Conservation (phyloP, 192 early-diverging fungal species). For the Radiomyces spectabilis region DNA sequence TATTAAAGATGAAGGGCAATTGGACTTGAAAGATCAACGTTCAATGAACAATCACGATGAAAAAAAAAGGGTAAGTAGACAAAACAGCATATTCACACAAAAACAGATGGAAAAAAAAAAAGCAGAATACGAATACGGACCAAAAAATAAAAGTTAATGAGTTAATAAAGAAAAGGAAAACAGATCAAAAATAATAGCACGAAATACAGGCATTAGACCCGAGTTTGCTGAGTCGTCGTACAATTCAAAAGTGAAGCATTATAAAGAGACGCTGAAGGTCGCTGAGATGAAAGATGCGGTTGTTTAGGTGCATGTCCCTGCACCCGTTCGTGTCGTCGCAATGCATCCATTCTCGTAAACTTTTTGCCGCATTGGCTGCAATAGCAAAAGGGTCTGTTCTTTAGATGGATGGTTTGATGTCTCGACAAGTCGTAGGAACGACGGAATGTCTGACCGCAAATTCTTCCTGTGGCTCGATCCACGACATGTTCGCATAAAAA, state of each 20-base stretch:
- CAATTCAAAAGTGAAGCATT: not conserved
- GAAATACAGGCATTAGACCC: not conserved
- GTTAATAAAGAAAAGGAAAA: not conserved
- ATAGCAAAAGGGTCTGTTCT: slow-evolving; percentile 24
- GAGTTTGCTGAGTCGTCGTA: not conserved
- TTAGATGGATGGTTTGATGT: slow-evolving; percentile 27
- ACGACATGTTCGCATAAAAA: slow-evolving; percentile 21
- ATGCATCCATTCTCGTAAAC: slow-evolving; percentile 32
- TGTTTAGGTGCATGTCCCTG: slow-evolving; percentile 25
- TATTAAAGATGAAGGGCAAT: too few species aligned
- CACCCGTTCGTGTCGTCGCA: slow-evolving; percentile 24
- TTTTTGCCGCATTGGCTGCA: slow-evolving; percentile 29
- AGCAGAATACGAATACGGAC: not conserved
- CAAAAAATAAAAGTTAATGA: not conserved
- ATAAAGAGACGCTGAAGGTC: not conserved
- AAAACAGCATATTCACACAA: not conserved
- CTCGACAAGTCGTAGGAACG: slow-evolving; percentile 29
- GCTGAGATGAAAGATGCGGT: not conserved
- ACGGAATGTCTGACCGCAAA: slow-evolving; percentile 26
- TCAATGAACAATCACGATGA: too few species aligned
- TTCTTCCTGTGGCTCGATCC: not conserved
- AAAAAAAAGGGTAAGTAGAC: too few species aligned
- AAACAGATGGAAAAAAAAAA: not conserved
- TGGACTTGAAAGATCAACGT: too few species aligned
- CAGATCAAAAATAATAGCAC: not conserved